Evolutionary conservation across 805 yeast species (phyloP).

Genomic region (Torulaspora microellipsoides): DNA sequence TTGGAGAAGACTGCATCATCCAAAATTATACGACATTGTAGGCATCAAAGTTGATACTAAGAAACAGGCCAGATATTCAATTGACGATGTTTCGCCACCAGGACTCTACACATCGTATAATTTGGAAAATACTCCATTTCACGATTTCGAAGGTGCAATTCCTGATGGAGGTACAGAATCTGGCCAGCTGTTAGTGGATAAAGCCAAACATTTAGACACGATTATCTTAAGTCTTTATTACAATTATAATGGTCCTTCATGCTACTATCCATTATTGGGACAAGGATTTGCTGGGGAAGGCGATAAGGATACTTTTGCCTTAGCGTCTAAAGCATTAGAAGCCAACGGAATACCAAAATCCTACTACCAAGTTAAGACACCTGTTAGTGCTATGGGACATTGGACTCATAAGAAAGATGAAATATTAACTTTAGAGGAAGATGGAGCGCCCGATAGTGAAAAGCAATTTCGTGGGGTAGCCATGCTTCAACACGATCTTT

Average conservation of each 20-base stretch:
- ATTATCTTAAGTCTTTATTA: conserved; percentile 59
- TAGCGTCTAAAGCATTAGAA: conserved; percentile 51
- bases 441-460: conserved; percentile 19
- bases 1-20: conserved; percentile 81
- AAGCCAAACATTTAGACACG: conserved; percentile 53
- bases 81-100: conserved; percentile 35
- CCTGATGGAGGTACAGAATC: conserved; percentile 73
- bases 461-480: conserved; percentile 55
- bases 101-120: conserved; percentile 22
- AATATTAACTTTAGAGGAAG: conserved; percentile 17
- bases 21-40: conserved; percentile 64
- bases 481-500: conserved; percentile 72
- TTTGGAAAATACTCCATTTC: conserved; percentile 41
- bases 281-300: conserved; percentile 80
- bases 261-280: conserved; percentile 63
- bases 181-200: conserved; percentile 64
- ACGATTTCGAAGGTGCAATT: conserved; percentile 57
- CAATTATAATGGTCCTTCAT: conserved; percentile 61
- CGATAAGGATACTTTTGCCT: conserved; percentile 70
- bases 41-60: conserved; percentile 45
- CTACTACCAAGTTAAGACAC: conserved; percentile 45
- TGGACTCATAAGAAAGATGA: conserved; percentile 17
- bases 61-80: conserved; percentile 35
- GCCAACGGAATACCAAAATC: conserved; percentile 21
- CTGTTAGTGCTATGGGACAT: conserved; percentile 39